Evolutionary conservation across 2,329 filamentous ascomycete species (phyloP), one percentile per base, ranked within the genome.

Genomic region (Corynespora cassiicola): DNA sequence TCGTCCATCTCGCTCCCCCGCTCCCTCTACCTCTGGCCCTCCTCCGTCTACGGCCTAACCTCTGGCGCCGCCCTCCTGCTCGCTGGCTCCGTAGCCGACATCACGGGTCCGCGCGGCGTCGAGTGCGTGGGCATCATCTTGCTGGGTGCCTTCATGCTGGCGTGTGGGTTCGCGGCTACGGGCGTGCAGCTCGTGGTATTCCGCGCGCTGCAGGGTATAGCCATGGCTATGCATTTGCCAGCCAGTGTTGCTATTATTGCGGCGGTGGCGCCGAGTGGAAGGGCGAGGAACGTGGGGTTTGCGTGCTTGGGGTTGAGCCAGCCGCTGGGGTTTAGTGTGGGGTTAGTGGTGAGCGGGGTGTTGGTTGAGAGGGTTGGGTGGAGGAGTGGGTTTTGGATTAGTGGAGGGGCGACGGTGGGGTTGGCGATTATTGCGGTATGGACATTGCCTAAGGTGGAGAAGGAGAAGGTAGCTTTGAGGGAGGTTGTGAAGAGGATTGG

Each of bases 241-340:
- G 72, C 74, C 0, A 71, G 71, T 0, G 73, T 76, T 0, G 68
- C 72, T 2, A 69, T 77, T 15, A 74, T 77, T 34, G 68, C 59
- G 1, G 41, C 35, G 5, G 50, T 55, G 16, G 49, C 63, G 3
- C 58, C 55, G 2, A 34, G 45, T 10, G 61, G 62, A 8, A 41
- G 51, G 31, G 42, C 52, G 3, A 42, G 59, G 12, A 65, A 65
- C 56, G 31, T 74, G 54, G 52, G 56, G 0, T 63, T 67, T 45
- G 51, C 48, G 20, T 74, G 69, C 37, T 40, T 77, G 5, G 75
- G 77, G 0, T 52, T 76, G 15, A 71, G 70, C 25, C 70, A 75
- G 37, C 72, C 75, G 0, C 54, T 80, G 0, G 78, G 77, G 0
- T 80, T 78, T 47, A 75, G 74, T 0, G 50, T 78, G 7, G 78